Conservation (phyloP, 805 yeast genomes). For the Yamadazyma insecticola region DNA sequence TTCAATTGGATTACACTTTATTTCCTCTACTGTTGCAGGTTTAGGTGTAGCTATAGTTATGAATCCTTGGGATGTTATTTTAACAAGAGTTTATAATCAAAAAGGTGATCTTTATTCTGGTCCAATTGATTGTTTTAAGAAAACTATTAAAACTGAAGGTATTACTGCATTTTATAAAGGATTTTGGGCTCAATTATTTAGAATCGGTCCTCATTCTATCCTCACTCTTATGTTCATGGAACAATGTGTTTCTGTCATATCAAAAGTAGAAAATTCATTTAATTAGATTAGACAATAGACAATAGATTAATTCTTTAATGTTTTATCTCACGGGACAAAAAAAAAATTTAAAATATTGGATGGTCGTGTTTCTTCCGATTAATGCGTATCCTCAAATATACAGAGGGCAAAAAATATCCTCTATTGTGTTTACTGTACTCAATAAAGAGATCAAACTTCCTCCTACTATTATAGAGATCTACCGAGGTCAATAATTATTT, state of each 20-base stretch:
- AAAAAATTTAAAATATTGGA: too few species aligned
- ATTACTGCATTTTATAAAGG: slow-evolving; percentile 86
- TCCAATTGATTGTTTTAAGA: slow-evolving; percentile 82
- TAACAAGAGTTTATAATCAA: slow-evolving; percentile 94
- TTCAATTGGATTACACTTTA: slow-evolving; percentile 59
- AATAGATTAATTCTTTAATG: not conserved
- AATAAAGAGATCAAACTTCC: too few species aligned
- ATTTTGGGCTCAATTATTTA: slow-evolving; percentile 83
- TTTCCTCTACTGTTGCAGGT: slow-evolving; percentile 76
- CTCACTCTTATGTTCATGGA: slow-evolving; percentile 92
- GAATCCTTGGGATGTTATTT: slow-evolving; percentile 96
- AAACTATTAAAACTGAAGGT: slow-evolving; percentile 85
- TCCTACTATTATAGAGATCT: too few species aligned
- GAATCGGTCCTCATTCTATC: slow-evolving; percentile 95
- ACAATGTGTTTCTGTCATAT: slow-evolving; percentile 72
- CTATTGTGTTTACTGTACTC: too few species aligned
- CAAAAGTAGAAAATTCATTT: slow-evolving; percentile 20
- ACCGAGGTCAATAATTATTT: too few species aligned
- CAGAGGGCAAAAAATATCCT: too few species aligned
- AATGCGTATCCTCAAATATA: too few species aligned
- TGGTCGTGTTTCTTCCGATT: too few species aligned
- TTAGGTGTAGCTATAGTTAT: slow-evolving; percentile 89
- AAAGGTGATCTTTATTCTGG: slow-evolving; percentile 82
- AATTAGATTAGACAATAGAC: not conserved
- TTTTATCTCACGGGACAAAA: too few species aligned